A percentile compares a stretch with the other conserved stretches of the same genome.
phyloP scores from a whole-genome alignment of 2,329 filamentous ascomycete species.

The Zymoseptoria brevis region DNA sequence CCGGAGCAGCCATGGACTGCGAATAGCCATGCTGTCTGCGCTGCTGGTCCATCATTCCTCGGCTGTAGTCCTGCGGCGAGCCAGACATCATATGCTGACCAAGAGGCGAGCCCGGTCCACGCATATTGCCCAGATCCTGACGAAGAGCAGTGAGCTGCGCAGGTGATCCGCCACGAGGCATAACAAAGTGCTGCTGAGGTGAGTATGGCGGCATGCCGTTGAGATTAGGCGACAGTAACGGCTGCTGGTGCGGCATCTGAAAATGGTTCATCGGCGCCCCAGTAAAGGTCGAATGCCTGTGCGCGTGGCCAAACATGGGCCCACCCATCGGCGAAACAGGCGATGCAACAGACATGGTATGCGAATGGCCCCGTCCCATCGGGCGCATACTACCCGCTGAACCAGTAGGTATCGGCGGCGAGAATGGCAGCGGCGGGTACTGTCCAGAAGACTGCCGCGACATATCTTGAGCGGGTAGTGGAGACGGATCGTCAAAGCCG shows the following conservation, averaged over 20 bases:
- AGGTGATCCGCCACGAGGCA: constrained; percentile 37
- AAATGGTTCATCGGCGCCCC: constrained; percentile 59
- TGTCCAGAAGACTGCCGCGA: constrained; percentile 67
- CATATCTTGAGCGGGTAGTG: constrained; percentile 29
- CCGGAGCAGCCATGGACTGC: constrained; percentile 22
- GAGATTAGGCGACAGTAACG: constrained; percentile 35
- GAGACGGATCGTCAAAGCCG: constrained; percentile 58
- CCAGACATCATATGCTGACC: constrained; percentile 29
- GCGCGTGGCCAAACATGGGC: constrained; percentile 49
- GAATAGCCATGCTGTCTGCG: constrained; percentile 37
- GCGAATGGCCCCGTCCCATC: constrained; percentile 30
- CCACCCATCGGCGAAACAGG: constrained; percentile 60
- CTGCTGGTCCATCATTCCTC: constrained; percentile 40
- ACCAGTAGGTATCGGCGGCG: constrained; percentile 71
- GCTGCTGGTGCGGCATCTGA: constrained; percentile 47
- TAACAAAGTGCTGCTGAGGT: constrained; percentile 15
- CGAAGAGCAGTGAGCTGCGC: constrained; percentile 32
- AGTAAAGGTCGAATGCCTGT: constrained; percentile 61
- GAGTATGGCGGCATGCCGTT: constrained; percentile 37
- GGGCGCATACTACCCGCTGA: constrained; percentile 58
- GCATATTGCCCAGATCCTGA: constrained; percentile 21
- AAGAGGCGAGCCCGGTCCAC: constrained; percentile 54
- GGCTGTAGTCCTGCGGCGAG: constrained; percentile 24
- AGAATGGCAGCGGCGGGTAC: constrained; percentile 70
- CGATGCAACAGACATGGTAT: constrained; percentile 60